phyloP scores from a whole-genome alignment of 2,329 filamentous ascomycete genomes.

The Penicillium griseofulvum region DNA sequence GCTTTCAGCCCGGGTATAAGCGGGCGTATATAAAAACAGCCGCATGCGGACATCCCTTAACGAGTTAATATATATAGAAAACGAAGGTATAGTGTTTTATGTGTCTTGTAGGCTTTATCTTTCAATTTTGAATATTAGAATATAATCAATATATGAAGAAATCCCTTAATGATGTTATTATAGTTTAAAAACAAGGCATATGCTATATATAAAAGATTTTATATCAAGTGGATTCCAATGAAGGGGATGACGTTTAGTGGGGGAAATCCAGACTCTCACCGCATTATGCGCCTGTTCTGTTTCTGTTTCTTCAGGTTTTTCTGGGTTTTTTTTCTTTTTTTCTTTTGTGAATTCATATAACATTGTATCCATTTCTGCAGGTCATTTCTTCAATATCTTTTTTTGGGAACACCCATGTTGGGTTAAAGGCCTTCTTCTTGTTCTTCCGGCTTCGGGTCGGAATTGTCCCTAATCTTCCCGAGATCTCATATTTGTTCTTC shows the following conservation, averaged over 20 bases:
- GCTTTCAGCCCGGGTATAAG: not conserved
- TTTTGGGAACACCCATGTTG: constrained; percentile 7
- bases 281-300: constrained; percentile 11
- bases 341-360: not conserved
- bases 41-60: not conserved
- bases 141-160: not conserved
- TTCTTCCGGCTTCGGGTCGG: constrained; percentile 15
- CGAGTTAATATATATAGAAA: not conserved
- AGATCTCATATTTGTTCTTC: not conserved
- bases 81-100: not conserved
- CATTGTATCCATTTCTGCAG: not conserved
- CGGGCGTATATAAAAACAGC: not conserved
- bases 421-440: constrained; percentile 6
- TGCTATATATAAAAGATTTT: not conserved
- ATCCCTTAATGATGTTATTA: not conserved
- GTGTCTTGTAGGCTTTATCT: not conserved
- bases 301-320: not conserved
- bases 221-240: not conserved
- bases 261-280: constrained; percentile 26
- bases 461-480: constrained; percentile 23
- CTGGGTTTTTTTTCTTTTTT: not conserved
- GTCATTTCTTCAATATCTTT: not conserved
- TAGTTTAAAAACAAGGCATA: no score
- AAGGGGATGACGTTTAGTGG: constrained; percentile 30
- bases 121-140: not conserved